Evolutionary conservation across 495 filamentous ascomycete genomes (phyloP).

Genomic region (Lasiosphaeriaceae sp.): DNA sequence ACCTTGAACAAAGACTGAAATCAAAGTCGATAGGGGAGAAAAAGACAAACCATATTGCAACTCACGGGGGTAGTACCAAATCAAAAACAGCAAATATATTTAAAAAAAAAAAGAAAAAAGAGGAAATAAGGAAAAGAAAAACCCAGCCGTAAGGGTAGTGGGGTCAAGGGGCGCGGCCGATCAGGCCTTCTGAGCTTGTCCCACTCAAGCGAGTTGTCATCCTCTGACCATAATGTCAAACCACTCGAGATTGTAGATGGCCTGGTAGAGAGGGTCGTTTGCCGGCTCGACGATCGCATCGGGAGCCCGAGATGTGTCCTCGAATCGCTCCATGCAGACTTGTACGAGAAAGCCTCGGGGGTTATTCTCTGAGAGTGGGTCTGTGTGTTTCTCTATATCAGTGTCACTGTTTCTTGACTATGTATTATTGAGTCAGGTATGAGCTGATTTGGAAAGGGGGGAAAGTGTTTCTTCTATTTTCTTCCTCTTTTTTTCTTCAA

Average conservation of each 20-base stretch:
- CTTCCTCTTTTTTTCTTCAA: too few species aligned
- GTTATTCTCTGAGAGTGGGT: slow-evolving; percentile 3
- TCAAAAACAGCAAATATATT: neutral
- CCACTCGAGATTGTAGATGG: neutral
- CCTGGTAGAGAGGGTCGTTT: neutral
- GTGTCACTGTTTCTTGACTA: too few species aligned
- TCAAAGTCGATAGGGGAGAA: neutral
- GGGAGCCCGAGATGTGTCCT: neutral
- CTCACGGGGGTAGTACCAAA: slow-evolving; percentile 4
- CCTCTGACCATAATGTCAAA: neutral
- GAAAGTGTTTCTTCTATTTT: too few species aligned
- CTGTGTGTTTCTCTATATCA: neutral
- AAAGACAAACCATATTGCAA: neutral
- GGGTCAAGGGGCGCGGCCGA: too few species aligned
- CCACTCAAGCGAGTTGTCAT: neutral
- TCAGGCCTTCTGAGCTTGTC: neutral
- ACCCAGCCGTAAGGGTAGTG: too few species aligned
- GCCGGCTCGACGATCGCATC: neutral
- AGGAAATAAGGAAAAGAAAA: neutral
- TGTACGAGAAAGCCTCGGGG: slow-evolving; percentile 26
- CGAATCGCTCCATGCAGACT: slow-evolving; percentile 14
- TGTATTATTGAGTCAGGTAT: too few species aligned
- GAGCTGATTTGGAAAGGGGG: too few species aligned
- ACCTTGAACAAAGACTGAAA: neutral
- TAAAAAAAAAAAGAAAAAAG: neutral